Base-by-base conservation (phyloP, 306 rosid species). In the Lotus japonicus region DNA sequence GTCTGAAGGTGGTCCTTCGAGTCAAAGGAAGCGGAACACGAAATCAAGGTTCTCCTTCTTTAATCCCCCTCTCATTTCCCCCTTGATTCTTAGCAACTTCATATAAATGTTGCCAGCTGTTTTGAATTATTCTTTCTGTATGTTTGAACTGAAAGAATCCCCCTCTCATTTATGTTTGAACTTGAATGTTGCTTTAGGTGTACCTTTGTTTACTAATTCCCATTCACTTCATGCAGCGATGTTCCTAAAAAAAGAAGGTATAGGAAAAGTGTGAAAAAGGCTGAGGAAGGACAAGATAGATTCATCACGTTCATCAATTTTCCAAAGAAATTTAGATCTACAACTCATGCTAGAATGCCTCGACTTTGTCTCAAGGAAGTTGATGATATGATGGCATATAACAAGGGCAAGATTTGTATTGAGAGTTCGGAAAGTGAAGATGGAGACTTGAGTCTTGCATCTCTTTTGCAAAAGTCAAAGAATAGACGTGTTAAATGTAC, bases 141-240 rank as follows among this genome's bases (percentile, higher is more conserved):
- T 31, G 28, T n/a, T n/a, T n/a, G n/a, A n/a, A n/a, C n/a, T n/a
- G n/a, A n/a, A n/a, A n/a, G n/a, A n/a, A n/a, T n/a, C n/a, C n/a
- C n/a, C n/a, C n/a, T n/a, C n/a, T n/a, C n/a, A n/a, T n/a, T n/a
- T n/a, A n/a, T n/a, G 69, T 61, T 71, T 55, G 28, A 44, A 52
- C 28, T 60, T 49, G 26, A 68, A 50, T 45, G 12, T 51, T 73
- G 62, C 78, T 80, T 71, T 75, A 6, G 43, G 49, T 16, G 36
- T 66, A 28, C 43, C 76, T 53, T 38, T 61, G 58, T 76, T 65
- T 62, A 61, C 21, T 64, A 43, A 64, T 73, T 68, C 54, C 36
- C 42, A 14, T 63, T 71, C 14, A 7, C 64, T 64, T 54, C 53
- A 66, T 84, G 82, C 88, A 92, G 97, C 53, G 61, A 61, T 66